Conservation (phyloP, 2,329 filamentous ascomycete genomes). For the Trichophyton verrucosum region DNA sequence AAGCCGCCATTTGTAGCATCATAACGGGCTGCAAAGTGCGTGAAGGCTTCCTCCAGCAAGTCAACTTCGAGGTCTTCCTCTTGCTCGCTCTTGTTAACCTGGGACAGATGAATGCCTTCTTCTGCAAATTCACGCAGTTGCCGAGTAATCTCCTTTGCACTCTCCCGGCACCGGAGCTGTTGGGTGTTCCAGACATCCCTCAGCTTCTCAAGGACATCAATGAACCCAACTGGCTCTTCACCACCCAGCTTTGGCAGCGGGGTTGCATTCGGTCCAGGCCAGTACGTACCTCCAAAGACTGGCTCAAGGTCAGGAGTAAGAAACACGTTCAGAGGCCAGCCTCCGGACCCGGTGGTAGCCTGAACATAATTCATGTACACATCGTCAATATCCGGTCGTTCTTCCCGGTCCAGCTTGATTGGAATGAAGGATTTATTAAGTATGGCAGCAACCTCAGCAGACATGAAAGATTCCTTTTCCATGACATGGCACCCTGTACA, state of each 20-base stretch:
- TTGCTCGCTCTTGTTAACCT: constrained; percentile 31
- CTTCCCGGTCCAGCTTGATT: constrained; percentile 84
- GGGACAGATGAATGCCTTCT: constrained; percentile 55
- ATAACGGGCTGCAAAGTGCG: constrained; percentile 67
- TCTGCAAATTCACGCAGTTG: constrained; percentile 79
- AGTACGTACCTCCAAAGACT: constrained; percentile 93
- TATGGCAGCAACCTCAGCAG: constrained; percentile 63
- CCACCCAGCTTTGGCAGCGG: constrained; percentile 28
- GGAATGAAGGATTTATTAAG: constrained; percentile 84
- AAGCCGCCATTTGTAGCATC: constrained; percentile 73
- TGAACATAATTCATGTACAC: constrained; percentile 99
- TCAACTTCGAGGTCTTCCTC: constrained; percentile 75
- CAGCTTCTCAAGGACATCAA: constrained; percentile 72
- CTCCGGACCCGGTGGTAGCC: constrained; percentile 76
- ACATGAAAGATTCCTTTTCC: constrained; percentile 81
- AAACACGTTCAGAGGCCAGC: constrained; percentile 96
- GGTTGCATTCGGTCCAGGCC: constrained; percentile 62
- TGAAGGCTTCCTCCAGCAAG: constrained; percentile 77
- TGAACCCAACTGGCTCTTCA: constrained; percentile 59
- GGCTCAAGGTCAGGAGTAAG: constrained; percentile 85
- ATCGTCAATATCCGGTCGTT: constrained; percentile 82
- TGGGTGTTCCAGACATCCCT: constrained; percentile 66
- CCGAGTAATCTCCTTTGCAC: constrained; percentile 67
- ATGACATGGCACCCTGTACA: constrained; percentile 70
- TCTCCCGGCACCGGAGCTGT: constrained; percentile 66